Conservation (phyloP, 148 eudicot species). For the Talinum fruticosum region DNA sequence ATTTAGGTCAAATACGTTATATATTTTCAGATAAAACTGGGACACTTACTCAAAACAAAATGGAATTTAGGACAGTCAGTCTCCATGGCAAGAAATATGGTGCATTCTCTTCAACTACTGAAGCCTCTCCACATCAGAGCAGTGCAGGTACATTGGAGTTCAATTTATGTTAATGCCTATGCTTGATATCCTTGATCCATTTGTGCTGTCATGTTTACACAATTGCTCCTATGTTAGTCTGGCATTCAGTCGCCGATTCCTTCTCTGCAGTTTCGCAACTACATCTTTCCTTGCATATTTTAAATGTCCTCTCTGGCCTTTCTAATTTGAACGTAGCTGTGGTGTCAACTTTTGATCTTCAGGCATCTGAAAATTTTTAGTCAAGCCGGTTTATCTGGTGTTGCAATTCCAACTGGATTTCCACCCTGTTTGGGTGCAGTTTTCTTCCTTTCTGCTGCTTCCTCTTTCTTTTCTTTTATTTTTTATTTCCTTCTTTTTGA, state of each 20-base stretch:
- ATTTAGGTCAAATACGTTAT: slow-evolving; percentile 90
- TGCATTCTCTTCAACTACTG: slow-evolving; percentile 30
- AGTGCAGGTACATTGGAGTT: slow-evolving; percentile 41
- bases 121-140: slow-evolving; percentile 28
- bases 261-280: not conserved
- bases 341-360: not conserved
- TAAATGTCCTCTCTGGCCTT: not conserved
- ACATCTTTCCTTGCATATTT: not conserved
- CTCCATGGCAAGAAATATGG: slow-evolving; percentile 69
- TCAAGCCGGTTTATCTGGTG: not conserved
- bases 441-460: not conserved
- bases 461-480: not conserved
- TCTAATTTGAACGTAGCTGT: not conserved
- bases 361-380: not conserved
- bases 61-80: slow-evolving; percentile 88
- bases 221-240: not conserved
- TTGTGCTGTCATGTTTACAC: not conserved
- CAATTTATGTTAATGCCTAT: slow-evolving; percentile 4
- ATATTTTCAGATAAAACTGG: slow-evolving; percentile 95
- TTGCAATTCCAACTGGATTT: not conserved
- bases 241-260: not conserved
- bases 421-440: not conserved
- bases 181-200: not conserved
- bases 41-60: slow-evolving; percentile 91
- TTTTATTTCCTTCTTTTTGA: not conserved